Evolutionary conservation across 495 filamentous ascomycete genomes (phyloP).

Genomic region (Ramalina peruviana): DNA sequence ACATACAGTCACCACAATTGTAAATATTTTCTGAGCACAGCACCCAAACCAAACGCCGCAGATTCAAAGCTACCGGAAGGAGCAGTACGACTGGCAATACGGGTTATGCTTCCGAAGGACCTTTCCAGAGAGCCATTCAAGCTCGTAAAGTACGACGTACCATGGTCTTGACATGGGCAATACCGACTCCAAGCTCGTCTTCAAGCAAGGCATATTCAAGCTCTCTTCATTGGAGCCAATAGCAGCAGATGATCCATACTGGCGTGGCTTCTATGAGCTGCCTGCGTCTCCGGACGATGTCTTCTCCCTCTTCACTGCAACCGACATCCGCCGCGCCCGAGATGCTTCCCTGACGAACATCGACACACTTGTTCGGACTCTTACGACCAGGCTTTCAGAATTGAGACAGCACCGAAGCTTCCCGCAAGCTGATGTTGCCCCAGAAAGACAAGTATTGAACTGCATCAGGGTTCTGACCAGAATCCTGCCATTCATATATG

Average conservation of each 20-base stretch:
- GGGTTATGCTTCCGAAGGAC: too few relatives aligned
- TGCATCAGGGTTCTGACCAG: constrained; percentile 88
- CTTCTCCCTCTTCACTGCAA: constrained; percentile 88
- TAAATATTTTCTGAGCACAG: too few relatives aligned
- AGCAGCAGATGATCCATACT: constrained; percentile 78
- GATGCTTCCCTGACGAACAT: constrained; percentile 80
- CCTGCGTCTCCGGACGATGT: constrained; percentile 93
- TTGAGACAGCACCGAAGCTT: constrained; percentile 84
- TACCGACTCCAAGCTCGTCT: constrained; percentile 97
- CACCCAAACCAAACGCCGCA: too few relatives aligned
- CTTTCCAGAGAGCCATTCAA: too few relatives aligned
- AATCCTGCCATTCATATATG: constrained; percentile 82
- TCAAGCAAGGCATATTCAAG: constrained; percentile 98
- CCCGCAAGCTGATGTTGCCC: constrained; percentile 77
- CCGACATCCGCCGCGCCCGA: constrained; percentile 82
- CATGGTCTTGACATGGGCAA: constrained; percentile 65
- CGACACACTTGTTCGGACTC: constrained; percentile 73
- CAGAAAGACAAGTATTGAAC: constrained; percentile 80
- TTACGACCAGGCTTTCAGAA: constrained; percentile 65
- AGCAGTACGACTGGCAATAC: too few relatives aligned
- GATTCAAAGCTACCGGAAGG: too few relatives aligned
- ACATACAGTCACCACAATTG: too few relatives aligned
- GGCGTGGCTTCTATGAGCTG: constrained; percentile 95
- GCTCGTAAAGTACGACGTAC: neutral
- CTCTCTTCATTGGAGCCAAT: constrained; percentile 85